Percentiles rank a stretch among this genome's conserved stretches.
These are phyloP conservation scores for Boletus coccyginus DNA, from an alignment of 768 basidiomycete genomes.

Conservation along the genomic window DNA sequence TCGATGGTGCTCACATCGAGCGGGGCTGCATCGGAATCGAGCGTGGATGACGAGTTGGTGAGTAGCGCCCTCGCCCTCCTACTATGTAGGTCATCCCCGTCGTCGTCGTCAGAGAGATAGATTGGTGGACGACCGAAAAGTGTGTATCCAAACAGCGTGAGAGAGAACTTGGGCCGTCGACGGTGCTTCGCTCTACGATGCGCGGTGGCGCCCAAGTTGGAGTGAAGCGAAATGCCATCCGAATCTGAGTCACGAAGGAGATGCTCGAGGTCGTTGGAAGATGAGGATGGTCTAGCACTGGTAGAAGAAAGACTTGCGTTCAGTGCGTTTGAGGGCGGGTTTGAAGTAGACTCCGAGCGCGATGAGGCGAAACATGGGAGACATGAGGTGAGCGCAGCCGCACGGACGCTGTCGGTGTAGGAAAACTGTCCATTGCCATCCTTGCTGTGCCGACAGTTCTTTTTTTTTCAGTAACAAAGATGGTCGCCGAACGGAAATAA, in stretches of 20 bases:
- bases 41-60: slow-evolving; percentile 40
- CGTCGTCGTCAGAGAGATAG: slow-evolving; percentile 58
- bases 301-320: slow-evolving; percentile 5
- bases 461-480: background rate
- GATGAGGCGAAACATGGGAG: slow-evolving; percentile 51
- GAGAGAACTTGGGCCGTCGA: slow-evolving; percentile 35
- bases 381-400: slow-evolving; percentile 58
- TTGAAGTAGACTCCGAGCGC: slow-evolving; percentile 31
- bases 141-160: slow-evolving; percentile 64
- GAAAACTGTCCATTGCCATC: slow-evolving; percentile 45
- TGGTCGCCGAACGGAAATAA: background rate
- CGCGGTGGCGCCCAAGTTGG: slow-evolving; percentile 45
- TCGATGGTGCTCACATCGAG: slow-evolving; percentile 58
- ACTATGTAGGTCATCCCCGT: slow-evolving; percentile 26
- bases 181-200: slow-evolving; percentile 33
- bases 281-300: slow-evolving; percentile 7
- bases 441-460: background rate
- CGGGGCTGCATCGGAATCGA: slow-evolving; percentile 71
- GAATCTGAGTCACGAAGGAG: slow-evolving; percentile 49
- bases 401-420: slow-evolving; percentile 59
- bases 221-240: slow-evolving; percentile 66
- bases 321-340: slow-evolving; percentile 1
- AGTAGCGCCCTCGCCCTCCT: slow-evolving; percentile 23
- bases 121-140: slow-evolving; percentile 66
- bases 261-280: slow-evolving; percentile 44